Percentiles rank a stretch among this genome's conserved stretches.
Evolutionary conservation across 345 rosid genomes (phyloP).

Genomic region (Eucalyptus camaldulensis): DNA sequence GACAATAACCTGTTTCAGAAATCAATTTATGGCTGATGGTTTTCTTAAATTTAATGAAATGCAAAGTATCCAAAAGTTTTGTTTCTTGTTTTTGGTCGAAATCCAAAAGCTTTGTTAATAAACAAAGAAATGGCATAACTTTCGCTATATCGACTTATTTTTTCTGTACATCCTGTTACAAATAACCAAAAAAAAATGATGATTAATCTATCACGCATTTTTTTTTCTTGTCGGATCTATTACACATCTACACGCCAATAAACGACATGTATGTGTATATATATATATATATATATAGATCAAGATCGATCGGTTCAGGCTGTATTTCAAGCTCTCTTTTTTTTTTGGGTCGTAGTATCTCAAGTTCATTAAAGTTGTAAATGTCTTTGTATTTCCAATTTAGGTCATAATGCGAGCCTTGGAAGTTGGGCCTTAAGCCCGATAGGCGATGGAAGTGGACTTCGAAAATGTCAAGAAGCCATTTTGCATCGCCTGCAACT

Average conservation of each 20-base stretch:
- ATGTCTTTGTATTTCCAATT: neutral
- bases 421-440: neutral
- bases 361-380: neutral
- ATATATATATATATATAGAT: too few species aligned
- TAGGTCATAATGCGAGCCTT: neutral
- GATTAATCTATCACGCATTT: neutral
- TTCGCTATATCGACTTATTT: neutral
- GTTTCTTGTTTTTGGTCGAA: neutral
- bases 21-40: neutral
- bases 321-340: neutral
- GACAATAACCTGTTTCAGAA: too few species aligned
- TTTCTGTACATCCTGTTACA: too few species aligned
- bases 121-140: neutral
- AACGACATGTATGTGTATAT: neutral
- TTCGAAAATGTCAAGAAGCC: neutral
- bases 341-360: too few species aligned
- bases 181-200: too few species aligned
- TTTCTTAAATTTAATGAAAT: neutral
- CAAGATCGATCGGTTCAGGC: neutral
- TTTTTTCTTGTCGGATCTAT: neutral
- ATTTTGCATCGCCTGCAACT: neutral
- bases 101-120: neutral
- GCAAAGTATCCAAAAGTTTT: neutral
- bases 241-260: neutral
- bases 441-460: neutral